Conservation (phyloP, 2,329 filamentous ascomycete species). For the Didymella sp. region DNA sequence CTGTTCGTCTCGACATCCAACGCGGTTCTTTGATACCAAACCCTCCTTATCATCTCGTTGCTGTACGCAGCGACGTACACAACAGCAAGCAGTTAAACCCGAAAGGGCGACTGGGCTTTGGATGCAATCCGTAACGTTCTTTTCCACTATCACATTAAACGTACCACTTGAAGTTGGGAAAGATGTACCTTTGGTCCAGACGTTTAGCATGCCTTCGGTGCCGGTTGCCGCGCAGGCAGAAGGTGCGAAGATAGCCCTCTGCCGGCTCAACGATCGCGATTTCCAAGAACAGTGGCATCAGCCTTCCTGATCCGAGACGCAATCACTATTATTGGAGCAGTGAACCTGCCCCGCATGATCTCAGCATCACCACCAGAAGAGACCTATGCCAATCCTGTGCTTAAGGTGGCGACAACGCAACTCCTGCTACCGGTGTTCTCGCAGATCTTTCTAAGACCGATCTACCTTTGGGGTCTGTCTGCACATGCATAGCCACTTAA, state of each 20-base stretch:
- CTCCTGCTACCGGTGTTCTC: slow-evolving; percentile 40
- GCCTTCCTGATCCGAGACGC: slow-evolving; percentile 41
- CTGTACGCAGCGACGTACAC: slow-evolving; percentile 41
- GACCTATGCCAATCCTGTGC: slow-evolving; percentile 23
- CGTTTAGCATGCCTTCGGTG: slow-evolving; percentile 26
- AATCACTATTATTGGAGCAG: slow-evolving; percentile 41
- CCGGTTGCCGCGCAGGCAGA: slow-evolving; percentile 4
- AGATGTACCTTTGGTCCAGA: slow-evolving; percentile 40
- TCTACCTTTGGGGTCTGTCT: slow-evolving; percentile 39
- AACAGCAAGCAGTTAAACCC: slow-evolving; percentile 31
- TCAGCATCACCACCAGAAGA: slow-evolving; percentile 27
- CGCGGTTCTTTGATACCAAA: slow-evolving; percentile 34
- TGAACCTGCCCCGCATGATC: slow-evolving; percentile 38
- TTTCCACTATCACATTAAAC: slow-evolving; percentile 38
- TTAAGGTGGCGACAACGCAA: slow-evolving; percentile 33
- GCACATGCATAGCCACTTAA: slow-evolving; percentile 31
- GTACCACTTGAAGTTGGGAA: slow-evolving; percentile 40
- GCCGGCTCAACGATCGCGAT: slow-evolving; percentile 13
- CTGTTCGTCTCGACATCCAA: slow-evolving; percentile 32
- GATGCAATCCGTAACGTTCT: slow-evolving; percentile 32
- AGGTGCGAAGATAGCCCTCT: background rate
- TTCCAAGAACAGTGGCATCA: slow-evolving; percentile 27
- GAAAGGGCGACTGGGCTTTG: slow-evolving; percentile 24
- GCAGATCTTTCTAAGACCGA: slow-evolving; percentile 37
- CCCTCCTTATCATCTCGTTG: slow-evolving; percentile 41